phyloP scores from a whole-genome alignment of 345 rosid genomes.

The thale cress (Arabidopsis thaliana) region DNA sequence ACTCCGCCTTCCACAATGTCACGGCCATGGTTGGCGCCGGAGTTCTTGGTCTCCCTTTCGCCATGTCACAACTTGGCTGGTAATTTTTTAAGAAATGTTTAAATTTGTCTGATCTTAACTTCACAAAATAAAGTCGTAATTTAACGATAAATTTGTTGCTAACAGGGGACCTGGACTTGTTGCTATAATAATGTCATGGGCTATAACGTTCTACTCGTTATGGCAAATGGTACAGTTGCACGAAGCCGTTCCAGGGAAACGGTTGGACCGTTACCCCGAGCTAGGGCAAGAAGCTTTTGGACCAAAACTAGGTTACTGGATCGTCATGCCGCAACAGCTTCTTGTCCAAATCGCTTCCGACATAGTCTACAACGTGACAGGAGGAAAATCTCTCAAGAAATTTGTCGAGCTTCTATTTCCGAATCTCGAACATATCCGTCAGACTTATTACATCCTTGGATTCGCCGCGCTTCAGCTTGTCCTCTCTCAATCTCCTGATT shows the following conservation, averaged over 20 bases:
- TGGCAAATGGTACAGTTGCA: conserved; percentile 95
- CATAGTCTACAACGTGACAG: conserved; percentile 80
- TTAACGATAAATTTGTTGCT: background rate
- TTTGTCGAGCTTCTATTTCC: conserved; percentile 59
- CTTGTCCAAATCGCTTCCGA: conserved; percentile 68
- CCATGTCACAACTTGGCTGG: conserved; percentile 90
- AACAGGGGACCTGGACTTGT: conserved; percentile 78
- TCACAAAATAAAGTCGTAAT: background rate
- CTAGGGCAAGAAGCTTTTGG: conserved; percentile 88
- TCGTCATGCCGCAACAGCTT: conserved; percentile 82
- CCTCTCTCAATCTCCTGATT: conserved; percentile 83
- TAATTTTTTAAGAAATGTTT: conserved; percentile 13
- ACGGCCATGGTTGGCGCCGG: conserved; percentile 96
- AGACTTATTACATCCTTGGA: conserved; percentile 79
- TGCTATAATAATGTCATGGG: conserved; percentile 67
- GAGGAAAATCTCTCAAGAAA: conserved; percentile 73
- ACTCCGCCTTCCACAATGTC: conserved; percentile 86
- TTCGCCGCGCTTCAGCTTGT: conserved; percentile 66
- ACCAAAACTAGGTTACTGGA: conserved; percentile 75
- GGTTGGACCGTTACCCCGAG: conserved; percentile 82
- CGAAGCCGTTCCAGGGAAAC: conserved; percentile 75
- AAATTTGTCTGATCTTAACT: background rate
- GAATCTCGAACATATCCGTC: conserved; percentile 42
- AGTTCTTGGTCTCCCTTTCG: conserved; percentile 83
- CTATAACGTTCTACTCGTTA: conserved; percentile 74